Percentiles rank a stretch among this genome's conserved stretches.
Evolutionary conservation across 108 stramenopile species (phyloP).

Genomic region (Pseudonitzschia multiseries): DNA sequence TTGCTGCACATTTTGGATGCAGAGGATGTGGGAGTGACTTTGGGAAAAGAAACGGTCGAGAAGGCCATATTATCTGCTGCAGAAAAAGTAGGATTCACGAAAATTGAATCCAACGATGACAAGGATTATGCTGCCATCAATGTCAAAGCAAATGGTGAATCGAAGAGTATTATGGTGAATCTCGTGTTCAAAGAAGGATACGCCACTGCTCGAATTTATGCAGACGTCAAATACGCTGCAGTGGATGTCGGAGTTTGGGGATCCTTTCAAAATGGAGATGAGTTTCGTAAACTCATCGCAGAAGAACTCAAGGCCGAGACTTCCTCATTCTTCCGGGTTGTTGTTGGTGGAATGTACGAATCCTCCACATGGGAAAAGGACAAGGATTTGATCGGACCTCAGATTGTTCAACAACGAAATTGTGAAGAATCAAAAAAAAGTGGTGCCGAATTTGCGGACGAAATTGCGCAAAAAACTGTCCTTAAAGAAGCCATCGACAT

Average conservation of each 20-base stretch:
- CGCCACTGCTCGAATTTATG: conserved; percentile 56
- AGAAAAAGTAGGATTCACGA: conserved; percentile 34
- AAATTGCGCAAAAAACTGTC: not conserved
- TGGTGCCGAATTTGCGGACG: conserved; percentile 5
- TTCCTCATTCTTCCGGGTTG: conserved; percentile 58
- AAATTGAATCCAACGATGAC: conserved; percentile 21
- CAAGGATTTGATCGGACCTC: conserved; percentile 63
- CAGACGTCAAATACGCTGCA: conserved; percentile 58
- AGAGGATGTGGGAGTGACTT: conserved; percentile 40
- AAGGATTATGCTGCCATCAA: not conserved
- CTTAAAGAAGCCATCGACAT: conserved; percentile 13
- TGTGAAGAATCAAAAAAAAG: conserved; percentile 12
- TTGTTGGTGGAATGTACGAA: conserved; percentile 83
- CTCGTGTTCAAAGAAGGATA: conserved; percentile 64
- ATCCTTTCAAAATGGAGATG: conserved; percentile 42
- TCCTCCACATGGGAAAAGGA: conserved; percentile 71
- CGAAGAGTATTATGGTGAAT: conserved; percentile 29
- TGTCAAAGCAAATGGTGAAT: not conserved
- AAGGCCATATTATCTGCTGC: conserved; percentile 27
- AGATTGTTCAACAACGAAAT: conserved; percentile 32
- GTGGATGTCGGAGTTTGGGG: conserved; percentile 55
- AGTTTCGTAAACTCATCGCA: conserved; percentile 4
- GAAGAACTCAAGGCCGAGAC: conserved; percentile 29
- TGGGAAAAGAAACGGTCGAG: conserved; percentile 18
- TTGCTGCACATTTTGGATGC: conserved; percentile 72